Percentiles rank a stretch among this genome's conserved stretches.
phyloP scores from a whole-genome alignment of 2,329 filamentous ascomycete species.

The Mollisiaceae sp. region DNA sequence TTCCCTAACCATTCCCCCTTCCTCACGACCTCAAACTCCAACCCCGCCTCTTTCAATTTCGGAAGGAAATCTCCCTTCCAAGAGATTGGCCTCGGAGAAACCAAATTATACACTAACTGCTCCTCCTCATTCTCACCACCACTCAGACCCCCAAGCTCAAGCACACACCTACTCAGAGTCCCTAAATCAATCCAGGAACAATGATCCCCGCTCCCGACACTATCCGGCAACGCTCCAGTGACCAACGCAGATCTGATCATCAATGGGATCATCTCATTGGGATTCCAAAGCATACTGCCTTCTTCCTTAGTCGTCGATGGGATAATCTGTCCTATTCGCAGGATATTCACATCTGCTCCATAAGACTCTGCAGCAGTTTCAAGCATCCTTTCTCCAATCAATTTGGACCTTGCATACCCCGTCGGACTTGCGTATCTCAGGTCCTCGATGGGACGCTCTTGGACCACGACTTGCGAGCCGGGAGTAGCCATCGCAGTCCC shows the following conservation, averaged over 20 bases:
- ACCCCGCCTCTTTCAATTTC: conserved; percentile 49
- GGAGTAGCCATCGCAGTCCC: conserved; percentile 42
- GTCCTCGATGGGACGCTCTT: conserved; percentile 41
- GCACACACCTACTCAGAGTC: conserved; percentile 47
- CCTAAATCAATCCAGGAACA: conserved; percentile 53
- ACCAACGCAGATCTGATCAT: conserved; percentile 53
- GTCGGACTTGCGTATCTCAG: conserved; percentile 48
- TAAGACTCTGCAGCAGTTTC: conserved; percentile 40
- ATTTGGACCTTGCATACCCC: conserved; percentile 56
- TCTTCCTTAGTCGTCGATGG: conserved; percentile 46
- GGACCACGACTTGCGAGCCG: conserved; percentile 36
- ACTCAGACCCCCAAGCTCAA: conserved; percentile 45
- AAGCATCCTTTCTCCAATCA: conserved; percentile 53
- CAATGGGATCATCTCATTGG: conserved; percentile 56
- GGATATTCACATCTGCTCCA: conserved; percentile 44
- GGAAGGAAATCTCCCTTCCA: conserved; percentile 59
- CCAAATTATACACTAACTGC: conserved; percentile 55
- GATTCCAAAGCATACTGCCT: conserved; percentile 53
- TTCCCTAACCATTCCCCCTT: conserved; percentile 52
- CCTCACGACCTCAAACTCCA: conserved; percentile 52
- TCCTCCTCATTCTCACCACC: not conserved
- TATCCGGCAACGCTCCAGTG: conserved; percentile 50
- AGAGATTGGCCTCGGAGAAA: conserved; percentile 52
- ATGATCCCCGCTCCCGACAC: conserved; percentile 44
- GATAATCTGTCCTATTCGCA: conserved; percentile 57